Evolutionary conservation across 1,284 basidiomycete species (phyloP), one percentile per base, ranked within the genome.

Genomic region (Austroboletus niveus): DNA sequence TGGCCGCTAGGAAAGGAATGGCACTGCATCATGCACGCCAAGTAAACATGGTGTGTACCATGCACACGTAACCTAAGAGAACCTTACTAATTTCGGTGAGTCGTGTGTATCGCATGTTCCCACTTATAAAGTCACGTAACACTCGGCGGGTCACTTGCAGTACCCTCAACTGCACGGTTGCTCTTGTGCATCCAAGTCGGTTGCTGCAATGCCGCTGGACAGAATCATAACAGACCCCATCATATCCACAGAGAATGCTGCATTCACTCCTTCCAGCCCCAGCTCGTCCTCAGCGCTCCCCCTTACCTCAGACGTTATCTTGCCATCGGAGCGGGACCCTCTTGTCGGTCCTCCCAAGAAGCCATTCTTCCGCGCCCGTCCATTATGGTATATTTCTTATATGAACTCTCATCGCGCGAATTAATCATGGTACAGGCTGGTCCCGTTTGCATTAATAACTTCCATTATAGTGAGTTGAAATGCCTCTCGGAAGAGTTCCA

Each of bases 401-500:
- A 15, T 15, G 7, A 45, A 20, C 30, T 45, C 40, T 17, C 42
- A 38, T 48, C 10, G 29, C 41, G 14, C 32, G 35, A 39, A 44
- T 36, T 58, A 32, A 60, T 46, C 40, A 47, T 11, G 46, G 34
- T 42, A 39, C 54, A 89, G 87, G 87, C 76, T 89, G 15, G 84
- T 88, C 27, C 87, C 87, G 1, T 87, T 89, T 63, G 85, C 81
- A 5, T 68, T 90, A 38, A 70, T 77, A n/a, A 78, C 81, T 17
- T 77, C 87, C 4, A 58, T 89, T 30, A 79, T 79, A 42, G 86
- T 89, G 63, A 65, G 82, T 76, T 8, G 8, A 36, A 40, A 24
- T 24, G 22, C 22, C 3, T 4, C 22, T 24, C 22, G 22, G 22
- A 24, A 24, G 22, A 24, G 22, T 24, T 24, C 22, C 22, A 24